Base-by-base conservation (phyloP, 2,329 filamentous ascomycete genomes). In the Diplodia corticola region DNA sequence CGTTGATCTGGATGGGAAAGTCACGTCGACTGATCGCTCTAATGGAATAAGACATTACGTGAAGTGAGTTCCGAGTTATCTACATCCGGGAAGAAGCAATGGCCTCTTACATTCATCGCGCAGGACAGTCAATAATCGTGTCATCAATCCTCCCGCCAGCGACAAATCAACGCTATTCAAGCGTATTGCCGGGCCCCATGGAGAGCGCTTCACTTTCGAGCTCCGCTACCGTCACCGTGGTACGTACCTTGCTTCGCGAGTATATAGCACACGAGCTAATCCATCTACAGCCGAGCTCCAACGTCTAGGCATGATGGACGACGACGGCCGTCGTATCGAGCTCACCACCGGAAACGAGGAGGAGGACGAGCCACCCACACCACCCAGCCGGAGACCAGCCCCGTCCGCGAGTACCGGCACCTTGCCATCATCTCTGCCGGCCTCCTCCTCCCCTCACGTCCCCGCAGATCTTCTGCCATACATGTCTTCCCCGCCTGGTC, bases 191-290 rank as follows among this genome's bases (percentile, higher is more conserved):
- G 54, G 55, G 4, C 15, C 17, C 5, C 49, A 66, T 28, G 64
- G 64, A 46, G 64, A 60, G 10, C 46, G 35, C 9, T 53, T 26
- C 24, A 17, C 3, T 7, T 66, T 53, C 26, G 55, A 53, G 33
- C 54, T 66, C 46, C 33, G 46, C 30, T 66, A 66, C 22, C 64
- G 55, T 33, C 61, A 48, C 15, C 48, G 35, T 13, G 15, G 64
- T 66, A 33, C 15, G 64, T 33, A 4, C 24, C 9, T 12, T n/a
- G 13, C 20, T n/a, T n/a, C 5, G 1, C 5, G 6, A 49, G 17
- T 5, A 5, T 1, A 35, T 22, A 6, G 12, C 1, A 12, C 12
- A 7, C 12, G 28, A 26, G n/a, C 26, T 64, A n/a, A 64, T 37
- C 35, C 13, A 33, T 20, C n/a, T 12, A 13, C 24, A 64, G 51